Evolutionary conservation across 2,329 filamentous ascomycete species (phyloP).

Genomic region (Arthrinium puccinioides): DNA sequence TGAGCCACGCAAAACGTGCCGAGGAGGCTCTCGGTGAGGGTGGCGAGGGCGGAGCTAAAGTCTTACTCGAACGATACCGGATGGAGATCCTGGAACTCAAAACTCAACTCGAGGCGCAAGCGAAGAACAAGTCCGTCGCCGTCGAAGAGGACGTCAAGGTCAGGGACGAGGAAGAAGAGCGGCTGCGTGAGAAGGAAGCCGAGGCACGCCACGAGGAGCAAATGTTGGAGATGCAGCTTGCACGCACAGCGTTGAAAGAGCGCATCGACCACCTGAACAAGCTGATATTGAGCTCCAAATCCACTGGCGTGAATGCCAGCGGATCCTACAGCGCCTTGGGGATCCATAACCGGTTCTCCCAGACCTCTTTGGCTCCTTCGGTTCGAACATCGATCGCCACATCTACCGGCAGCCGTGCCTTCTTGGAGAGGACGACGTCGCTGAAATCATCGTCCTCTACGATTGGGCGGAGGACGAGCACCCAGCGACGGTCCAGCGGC

Average conservation of each 20-base stretch:
- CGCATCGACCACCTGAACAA: conserved; percentile 95
- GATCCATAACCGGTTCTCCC: conserved; percentile 56
- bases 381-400: conserved; percentile 64
- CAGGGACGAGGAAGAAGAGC: conserved; percentile 64
- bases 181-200: conserved; percentile 68
- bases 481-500: conserved; percentile 36
- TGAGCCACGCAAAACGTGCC: conserved; percentile 92
- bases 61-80: conserved; percentile 85
- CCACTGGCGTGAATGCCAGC: conserved; percentile 80
- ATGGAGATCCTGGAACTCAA: conserved; percentile 84
- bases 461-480: conserved; percentile 46
- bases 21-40: conserved; percentile 78
- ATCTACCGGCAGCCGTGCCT: conserved; percentile 43
- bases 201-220: conserved; percentile 90
- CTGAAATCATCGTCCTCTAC: conserved; percentile 57
- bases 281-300: conserved; percentile 91
- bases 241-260: conserved; percentile 91
- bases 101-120: conserved; percentile 75
- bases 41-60: conserved; percentile 78
- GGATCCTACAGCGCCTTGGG: conserved; percentile 64
- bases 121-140: conserved; percentile 56
- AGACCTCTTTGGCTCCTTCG: conserved; percentile 47
- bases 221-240: conserved; percentile 97
- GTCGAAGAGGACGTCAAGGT: conserved; percentile 56
- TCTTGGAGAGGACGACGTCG: conserved; percentile 59